phyloP scores from a whole-genome alignment of 768 basidiomycete species.

The Tylopilus sp. region DNA sequence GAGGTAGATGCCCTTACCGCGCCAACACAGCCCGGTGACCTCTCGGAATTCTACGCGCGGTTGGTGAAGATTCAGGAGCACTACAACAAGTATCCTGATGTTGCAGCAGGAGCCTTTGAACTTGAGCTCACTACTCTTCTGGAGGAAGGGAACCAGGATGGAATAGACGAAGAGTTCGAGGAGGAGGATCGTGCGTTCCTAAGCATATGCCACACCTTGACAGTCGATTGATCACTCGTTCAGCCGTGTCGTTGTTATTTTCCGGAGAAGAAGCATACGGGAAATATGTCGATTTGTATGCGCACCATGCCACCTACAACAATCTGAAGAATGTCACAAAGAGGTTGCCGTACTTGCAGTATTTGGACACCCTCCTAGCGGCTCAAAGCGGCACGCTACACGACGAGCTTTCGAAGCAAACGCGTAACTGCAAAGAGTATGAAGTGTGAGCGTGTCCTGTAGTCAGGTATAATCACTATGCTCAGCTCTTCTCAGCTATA shows the following conservation, averaged over 20 bases:
- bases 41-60: constrained; percentile 94
- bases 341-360: constrained; percentile 88
- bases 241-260: constrained; percentile 82
- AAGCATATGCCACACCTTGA: background rate
- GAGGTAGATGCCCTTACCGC: constrained; percentile 65
- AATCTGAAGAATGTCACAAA: constrained; percentile 86
- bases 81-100: constrained; percentile 93
- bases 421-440: constrained; percentile 69
- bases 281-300: constrained; percentile 90
- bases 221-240: constrained; percentile 9
- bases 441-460: constrained; percentile 55
- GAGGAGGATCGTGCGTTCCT: constrained; percentile 79
- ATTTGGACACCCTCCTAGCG: constrained; percentile 80
- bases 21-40: constrained; percentile 59
- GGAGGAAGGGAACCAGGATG: constrained; percentile 71
- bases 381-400: constrained; percentile 62
- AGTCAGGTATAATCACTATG: constrained; percentile 3
- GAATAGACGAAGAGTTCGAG: constrained; percentile 63
- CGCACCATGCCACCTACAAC: constrained; percentile 82
- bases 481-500: constrained; percentile 55
- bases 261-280: constrained; percentile 96
- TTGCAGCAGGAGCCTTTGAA: constrained; percentile 76
- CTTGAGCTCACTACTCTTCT: constrained; percentile 78
- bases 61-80: constrained; percentile 96
- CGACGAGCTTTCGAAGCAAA: constrained; percentile 64